phyloP scores from a whole-genome alignment of 2,329 filamentous ascomycete species.

The Colletotrichum sp. region DNA sequence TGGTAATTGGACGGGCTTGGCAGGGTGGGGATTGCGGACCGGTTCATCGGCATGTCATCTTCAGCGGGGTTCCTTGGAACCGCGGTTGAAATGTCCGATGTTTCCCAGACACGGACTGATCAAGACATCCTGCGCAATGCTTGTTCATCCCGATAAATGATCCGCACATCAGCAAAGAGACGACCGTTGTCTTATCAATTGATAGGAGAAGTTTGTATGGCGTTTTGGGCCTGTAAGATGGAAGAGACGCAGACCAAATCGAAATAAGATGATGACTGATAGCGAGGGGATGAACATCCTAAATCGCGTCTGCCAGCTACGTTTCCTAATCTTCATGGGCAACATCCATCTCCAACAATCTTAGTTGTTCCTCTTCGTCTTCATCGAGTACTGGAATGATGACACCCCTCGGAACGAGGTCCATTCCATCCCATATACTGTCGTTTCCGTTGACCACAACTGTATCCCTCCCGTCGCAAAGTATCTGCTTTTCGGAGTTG shows the following conservation, averaged over 20 bases:
- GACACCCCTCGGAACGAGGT: background rate
- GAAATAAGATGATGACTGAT: background rate
- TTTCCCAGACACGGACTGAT: background rate
- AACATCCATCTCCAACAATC: background rate
- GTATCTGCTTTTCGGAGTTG: background rate
- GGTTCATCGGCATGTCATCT: background rate
- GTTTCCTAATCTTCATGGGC: background rate
- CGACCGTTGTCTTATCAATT: background rate
- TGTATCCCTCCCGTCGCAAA: background rate
- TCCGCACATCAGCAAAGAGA: background rate
- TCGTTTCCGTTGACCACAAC: background rate
- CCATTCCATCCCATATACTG: background rate
- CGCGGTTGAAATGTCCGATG: background rate
- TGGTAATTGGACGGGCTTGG: background rate
- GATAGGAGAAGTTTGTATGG: background rate
- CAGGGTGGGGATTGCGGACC: background rate
- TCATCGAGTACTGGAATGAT: background rate
- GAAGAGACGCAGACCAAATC: background rate
- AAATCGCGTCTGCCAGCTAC: background rate
- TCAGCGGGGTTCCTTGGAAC: background rate
- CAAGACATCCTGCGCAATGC: background rate
- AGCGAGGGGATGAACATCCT: background rate
- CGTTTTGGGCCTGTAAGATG: background rate
- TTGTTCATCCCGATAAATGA: background rate
- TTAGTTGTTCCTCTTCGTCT: background rate